Evolutionary conservation across 192 early-diverging fungal species (phyloP).

Genomic region (Obelidium mucronatum): DNA sequence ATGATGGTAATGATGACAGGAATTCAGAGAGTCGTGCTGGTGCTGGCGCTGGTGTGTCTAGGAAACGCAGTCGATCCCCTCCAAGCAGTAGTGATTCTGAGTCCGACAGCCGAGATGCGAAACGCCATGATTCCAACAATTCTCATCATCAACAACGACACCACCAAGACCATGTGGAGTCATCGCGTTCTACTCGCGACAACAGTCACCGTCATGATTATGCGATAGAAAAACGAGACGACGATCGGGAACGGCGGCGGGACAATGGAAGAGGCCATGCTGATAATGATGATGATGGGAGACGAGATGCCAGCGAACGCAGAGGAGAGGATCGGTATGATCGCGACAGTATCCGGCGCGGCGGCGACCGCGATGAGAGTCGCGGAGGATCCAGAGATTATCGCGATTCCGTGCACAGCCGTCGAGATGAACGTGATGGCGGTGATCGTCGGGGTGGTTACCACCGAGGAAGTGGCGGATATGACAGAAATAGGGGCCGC

Average conservation of each 20-base stretch:
- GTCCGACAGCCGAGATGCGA: no score
- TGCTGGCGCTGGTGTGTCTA: conserved; percentile 5
- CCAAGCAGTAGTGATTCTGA: conserved; percentile 11
- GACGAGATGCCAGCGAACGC: background rate
- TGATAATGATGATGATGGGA: background rate
- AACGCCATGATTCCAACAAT: no score
- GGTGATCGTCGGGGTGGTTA: no score
- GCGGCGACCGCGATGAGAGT: background rate
- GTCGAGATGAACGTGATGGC: background rate
- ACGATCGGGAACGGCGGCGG: background rate
- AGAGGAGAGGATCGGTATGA: background rate
- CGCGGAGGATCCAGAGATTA: background rate
- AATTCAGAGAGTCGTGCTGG: conserved; percentile 29
- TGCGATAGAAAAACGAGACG: background rate
- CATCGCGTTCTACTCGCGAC: conserved; percentile 4
- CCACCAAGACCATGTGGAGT: no score
- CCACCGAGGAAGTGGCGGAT: no score
- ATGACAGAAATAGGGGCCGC: no score
- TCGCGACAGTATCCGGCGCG: background rate
- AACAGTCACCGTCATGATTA: background rate
- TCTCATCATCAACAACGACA: no score
- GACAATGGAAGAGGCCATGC: background rate
- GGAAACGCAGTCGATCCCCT: conserved; percentile 6
- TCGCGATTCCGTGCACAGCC: background rate
- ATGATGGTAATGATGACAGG: background rate